Percentiles rank a stretch among this genome's conserved stretches.
These are phyloP conservation scores for Penicillium nordicum DNA, from an alignment of 2,329 filamentous ascomycete genomes.

Conservation along the genomic window DNA sequence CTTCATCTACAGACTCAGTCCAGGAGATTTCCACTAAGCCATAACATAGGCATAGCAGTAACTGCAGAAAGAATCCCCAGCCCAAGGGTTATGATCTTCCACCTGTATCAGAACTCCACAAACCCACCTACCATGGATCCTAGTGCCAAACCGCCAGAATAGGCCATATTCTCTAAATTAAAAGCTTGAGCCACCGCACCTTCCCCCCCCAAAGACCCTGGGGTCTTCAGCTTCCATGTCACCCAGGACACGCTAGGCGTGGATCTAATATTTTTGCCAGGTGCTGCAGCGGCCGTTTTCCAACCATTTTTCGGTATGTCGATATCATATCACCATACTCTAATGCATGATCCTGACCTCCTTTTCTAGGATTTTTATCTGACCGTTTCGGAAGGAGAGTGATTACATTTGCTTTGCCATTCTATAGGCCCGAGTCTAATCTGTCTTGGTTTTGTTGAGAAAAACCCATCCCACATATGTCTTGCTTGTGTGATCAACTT, in stretches of 20 bases:
- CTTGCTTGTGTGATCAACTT: no score
- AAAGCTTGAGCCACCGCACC: slow-evolving; percentile 62
- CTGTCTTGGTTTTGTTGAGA: no score
- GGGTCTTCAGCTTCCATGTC: slow-evolving; percentile 60
- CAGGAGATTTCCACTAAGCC: slow-evolving; percentile 7
- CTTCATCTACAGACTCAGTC: slow-evolving; percentile 8
- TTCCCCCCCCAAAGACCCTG: slow-evolving; percentile 59
- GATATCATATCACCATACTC: no score
- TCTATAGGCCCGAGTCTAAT: no score
- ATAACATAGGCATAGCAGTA: slow-evolving; percentile 22
- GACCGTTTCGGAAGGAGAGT: no score
- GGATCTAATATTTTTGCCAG: no score
- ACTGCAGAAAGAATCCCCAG: slow-evolving; percentile 23
- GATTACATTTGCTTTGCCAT: no score
- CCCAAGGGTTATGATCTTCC: slow-evolving; percentile 26
- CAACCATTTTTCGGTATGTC: no score
- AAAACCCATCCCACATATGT: no score
- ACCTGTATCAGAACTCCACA: slow-evolving; percentile 24
- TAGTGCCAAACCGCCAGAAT: slow-evolving; percentile 55
- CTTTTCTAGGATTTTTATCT: no score
- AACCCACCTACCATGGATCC: slow-evolving; percentile 56
- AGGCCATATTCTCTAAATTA: slow-evolving; percentile 59
- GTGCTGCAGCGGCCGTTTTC: no score
- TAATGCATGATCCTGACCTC: no score
- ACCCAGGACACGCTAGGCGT: slow-evolving; percentile 35